Evolutionary conservation across 1,284 basidiomycete genomes (phyloP).

Genomic region (Sporisorium iseilematis-ciliati): DNA sequence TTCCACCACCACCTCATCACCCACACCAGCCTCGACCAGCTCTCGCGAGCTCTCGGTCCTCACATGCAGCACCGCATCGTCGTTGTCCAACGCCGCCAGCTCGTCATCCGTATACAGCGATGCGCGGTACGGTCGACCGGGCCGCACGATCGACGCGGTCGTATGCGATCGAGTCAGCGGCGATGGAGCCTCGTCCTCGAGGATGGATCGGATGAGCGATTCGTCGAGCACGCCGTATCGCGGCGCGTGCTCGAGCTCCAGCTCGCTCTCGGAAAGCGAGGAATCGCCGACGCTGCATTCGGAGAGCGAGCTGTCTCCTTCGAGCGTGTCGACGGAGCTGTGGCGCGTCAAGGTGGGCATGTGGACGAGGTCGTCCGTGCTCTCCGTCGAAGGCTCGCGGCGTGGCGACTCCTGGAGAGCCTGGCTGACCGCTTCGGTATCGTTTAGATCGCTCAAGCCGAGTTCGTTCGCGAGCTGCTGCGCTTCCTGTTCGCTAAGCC

Average conservation of each 20-base stretch:
- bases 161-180: conserved; percentile 28
- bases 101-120: conserved; percentile 59
- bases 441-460: conserved; percentile 37
- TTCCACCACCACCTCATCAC: neutral
- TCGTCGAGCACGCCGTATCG: conserved; percentile 45
- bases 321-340: conserved; percentile 17
- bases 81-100: conserved; percentile 24
- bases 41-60: conserved; percentile 48
- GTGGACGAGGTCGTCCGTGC: conserved; percentile 18
- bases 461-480: conserved; percentile 52
- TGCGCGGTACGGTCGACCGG: conserved; percentile 47
- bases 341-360: conserved; percentile 34
- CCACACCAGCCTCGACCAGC: conserved; percentile 30
- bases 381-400: conserved; percentile 19
- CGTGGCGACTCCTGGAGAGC: conserved; percentile 6
- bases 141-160: conserved; percentile 29
- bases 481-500: conserved; percentile 45
- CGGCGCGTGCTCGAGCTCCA: conserved; percentile 23
- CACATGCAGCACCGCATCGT: conserved; percentile 7
- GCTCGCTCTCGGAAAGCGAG: conserved; percentile 47
- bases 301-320: conserved; percentile 42
- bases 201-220: conserved; percentile 38
- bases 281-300: conserved; percentile 39
- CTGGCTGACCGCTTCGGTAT: conserved; percentile 30
- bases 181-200: conserved; percentile 23